Conservation (phyloP, 345 rosid genomes). For the Lagerstroemia speciosa region DNA sequence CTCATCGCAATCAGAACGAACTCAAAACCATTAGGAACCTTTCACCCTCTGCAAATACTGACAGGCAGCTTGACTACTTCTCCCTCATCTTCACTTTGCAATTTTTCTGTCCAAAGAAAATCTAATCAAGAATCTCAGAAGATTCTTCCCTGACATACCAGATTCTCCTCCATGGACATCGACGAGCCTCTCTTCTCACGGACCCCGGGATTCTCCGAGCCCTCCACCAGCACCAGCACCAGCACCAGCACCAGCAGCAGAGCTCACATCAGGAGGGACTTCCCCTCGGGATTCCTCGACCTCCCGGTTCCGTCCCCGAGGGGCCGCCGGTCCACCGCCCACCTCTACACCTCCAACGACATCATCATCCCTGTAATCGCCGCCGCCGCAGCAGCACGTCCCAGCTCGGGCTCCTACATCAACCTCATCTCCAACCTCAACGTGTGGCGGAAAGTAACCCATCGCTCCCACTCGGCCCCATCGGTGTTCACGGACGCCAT, state of each 20-base stretch:
- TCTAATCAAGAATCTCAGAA: background rate
- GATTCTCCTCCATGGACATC: slow-evolving; percentile 31
- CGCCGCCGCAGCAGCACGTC: slow-evolving; percentile 12
- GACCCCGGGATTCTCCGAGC: background rate
- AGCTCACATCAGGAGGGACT: slow-evolving; percentile 17
- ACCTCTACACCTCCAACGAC: slow-evolving; percentile 24
- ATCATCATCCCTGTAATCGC: slow-evolving; percentile 24
- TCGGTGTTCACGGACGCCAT: slow-evolving; percentile 29
- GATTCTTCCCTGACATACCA: background rate
- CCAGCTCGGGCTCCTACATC: slow-evolving; percentile 23
- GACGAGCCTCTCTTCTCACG: slow-evolving; percentile 30
- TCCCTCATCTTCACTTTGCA: background rate
- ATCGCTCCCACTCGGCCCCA: slow-evolving; percentile 51
- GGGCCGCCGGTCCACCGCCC: slow-evolving; percentile 28
- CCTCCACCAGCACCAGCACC: slow-evolving; percentile 6
- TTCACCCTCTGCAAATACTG: background rate
- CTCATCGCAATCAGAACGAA: background rate
- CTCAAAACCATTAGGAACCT: background rate
- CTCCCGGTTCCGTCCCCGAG: slow-evolving; percentile 14
- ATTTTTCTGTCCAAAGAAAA: background rate
- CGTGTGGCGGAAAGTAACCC: slow-evolving; percentile 23
- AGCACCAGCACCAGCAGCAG: slow-evolving; percentile 2
- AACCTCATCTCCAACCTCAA: slow-evolving; percentile 39
- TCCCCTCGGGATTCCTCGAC: slow-evolving; percentile 22
- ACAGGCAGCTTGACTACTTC: slow-evolving; percentile 2